These are phyloP conservation scores for Colletotrichum filicis DNA, from an alignment of 2,329 filamentous ascomycete species.

Conservation along the genomic window DNA sequence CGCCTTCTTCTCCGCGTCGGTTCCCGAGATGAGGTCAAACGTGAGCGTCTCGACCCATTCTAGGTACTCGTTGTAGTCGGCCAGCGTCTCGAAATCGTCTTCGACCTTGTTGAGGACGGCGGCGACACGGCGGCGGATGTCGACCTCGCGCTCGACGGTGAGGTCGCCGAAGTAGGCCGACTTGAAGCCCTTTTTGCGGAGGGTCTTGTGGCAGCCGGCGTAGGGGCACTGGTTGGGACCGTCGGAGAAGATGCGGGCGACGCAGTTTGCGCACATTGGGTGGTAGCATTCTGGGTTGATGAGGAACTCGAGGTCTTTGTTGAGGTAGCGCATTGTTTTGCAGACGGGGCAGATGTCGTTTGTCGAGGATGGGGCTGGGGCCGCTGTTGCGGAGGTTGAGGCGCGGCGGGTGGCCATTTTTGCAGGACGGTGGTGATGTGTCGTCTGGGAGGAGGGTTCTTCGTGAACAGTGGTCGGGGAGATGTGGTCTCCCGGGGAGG, in stretches of 20 bases:
- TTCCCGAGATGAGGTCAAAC: conserved; percentile 83
- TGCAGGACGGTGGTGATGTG: background rate
- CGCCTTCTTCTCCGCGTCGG: conserved; percentile 67
- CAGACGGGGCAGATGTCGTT: conserved; percentile 94
- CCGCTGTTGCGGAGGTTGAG: conserved; percentile 23
- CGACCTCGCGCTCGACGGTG: conserved; percentile 89
- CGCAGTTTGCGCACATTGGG: conserved; percentile 97
- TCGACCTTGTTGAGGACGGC: conserved; percentile 87
- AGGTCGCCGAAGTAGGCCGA: conserved; percentile 92
- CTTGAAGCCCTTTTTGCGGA: conserved; percentile 86
- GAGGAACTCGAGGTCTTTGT: conserved; percentile 91
- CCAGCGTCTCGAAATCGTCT: conserved; percentile 88
- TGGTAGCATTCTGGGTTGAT: conserved; percentile 99
- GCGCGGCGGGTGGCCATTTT: conserved; percentile 26
- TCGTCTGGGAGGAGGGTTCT: too few species aligned
- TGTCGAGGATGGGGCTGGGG: conserved; percentile 40
- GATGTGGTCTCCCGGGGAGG: too few species aligned
- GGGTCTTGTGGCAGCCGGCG: conserved; percentile 85
- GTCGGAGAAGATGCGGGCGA: conserved; percentile 91
- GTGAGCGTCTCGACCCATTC: conserved; percentile 92
- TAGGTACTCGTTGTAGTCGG: conserved; percentile 92
- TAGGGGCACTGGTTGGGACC: conserved; percentile 94
- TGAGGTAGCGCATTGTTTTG: conserved; percentile 96
- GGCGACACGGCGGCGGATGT: conserved; percentile 84
- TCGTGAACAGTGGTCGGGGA: background rate